Evolutionary conservation across 139 green algal species (phyloP), one percentile per base, ranked within the genome.

Genomic region (Chlamydomonas applanata): DNA sequence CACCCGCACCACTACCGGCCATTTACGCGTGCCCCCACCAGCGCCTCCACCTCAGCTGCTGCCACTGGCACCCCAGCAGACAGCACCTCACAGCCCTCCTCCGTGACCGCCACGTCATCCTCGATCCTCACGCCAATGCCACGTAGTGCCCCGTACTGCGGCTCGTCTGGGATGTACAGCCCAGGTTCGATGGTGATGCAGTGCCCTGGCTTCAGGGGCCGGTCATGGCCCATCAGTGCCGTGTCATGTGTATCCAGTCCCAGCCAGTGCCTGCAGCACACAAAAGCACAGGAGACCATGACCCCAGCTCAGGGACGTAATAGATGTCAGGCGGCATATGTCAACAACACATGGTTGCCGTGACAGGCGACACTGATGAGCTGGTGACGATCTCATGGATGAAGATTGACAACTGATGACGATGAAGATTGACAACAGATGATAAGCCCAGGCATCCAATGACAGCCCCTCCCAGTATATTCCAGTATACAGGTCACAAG

Each of bases 221-320:
- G 60, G 67, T 91, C 77, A 64, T 91, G 81, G 4, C 76, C 76
- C n/a, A 96, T 75, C 0, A 80, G 83, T 40, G 68, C 62, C 11
- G 82, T 90, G 82, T 97, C 92, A 69, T 97, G 92, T 17, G 88
- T 91, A 74, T 97, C 92, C 71, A 92, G 71, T 0, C 92, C 92
- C 52, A 97, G 82, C 77, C 85, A 94, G 74, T 92, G 85, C 14
- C 88, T n/a, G n/a, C n/a, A n/a, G n/a, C n/a, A n/a, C n/a, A n/a
- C n/a, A 71, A 35, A 71, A 40, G 20, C 30, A 35, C n/a, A 32
- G 25, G 33, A 66, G 14, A 69, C 25, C 24, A 69, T 17, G 22
- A 4, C 25, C 65, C 20, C n/a, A n/a, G n/a, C n/a, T n/a, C n/a
- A n/a, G n/a, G n/a, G n/a, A n/a, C n/a, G n/a, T n/a, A n/a, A n/a